Conservation (phyloP, 352 stramenopile species). For the Phytophthora tubulina region DNA sequence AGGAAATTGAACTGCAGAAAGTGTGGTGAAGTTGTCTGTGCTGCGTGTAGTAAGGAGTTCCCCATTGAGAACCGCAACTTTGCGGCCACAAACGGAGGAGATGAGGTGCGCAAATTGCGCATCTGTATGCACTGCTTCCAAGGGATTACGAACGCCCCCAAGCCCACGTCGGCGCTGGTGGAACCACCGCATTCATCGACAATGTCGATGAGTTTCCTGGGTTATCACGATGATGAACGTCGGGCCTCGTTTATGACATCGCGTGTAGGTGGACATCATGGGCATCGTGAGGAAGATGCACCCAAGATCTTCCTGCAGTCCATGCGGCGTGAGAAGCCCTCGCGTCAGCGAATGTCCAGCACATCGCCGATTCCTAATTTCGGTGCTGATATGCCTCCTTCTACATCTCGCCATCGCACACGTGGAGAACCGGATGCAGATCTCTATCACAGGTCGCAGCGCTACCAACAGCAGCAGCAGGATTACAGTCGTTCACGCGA, state of each 20-base stretch:
- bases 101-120: constrained; percentile 76
- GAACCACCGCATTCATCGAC: constrained; percentile 66
- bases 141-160: constrained; percentile 72
- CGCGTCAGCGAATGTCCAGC: constrained; percentile 39
- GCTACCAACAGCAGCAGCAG: constrained; percentile 41
- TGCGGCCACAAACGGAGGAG: constrained; percentile 40
- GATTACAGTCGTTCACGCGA: constrained; percentile 31
- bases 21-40: constrained; percentile 89
- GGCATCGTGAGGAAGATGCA: constrained; percentile 33
- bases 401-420: constrained; percentile 27
- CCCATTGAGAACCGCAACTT: constrained; percentile 70
- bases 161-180: constrained; percentile 56
- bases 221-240: constrained; percentile 72
- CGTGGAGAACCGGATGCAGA: constrained; percentile 30
- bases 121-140: constrained; percentile 91
- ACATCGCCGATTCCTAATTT: constrained; percentile 42
- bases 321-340: constrained; percentile 57
- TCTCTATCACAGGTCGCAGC: constrained; percentile 40
- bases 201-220: constrained; percentile 67
- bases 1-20: constrained; percentile 90
- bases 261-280: constrained; percentile 25
- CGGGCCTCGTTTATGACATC: constrained; percentile 71
- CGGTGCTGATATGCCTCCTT: constrained; percentile 26
- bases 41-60: constrained; percentile 88
- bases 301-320: constrained; percentile 83